A percentile compares a stretch with the other conserved stretches of the same genome.
These are phyloP conservation scores for Chamaecyparis obtusa DNA, from an alignment of 75 land plant genomes.

Conservation along the genomic window DNA sequence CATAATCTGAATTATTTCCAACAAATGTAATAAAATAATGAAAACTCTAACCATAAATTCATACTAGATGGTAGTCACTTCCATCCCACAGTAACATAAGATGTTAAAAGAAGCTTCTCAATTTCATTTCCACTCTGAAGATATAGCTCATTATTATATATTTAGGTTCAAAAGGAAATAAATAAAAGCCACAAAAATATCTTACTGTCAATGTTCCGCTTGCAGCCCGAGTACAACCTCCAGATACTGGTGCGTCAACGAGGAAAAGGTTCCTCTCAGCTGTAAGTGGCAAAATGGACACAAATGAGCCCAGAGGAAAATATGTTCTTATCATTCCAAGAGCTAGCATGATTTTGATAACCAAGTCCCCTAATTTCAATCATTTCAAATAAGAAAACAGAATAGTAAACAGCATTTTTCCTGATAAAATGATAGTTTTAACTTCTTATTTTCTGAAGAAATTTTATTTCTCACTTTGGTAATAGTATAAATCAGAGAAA, in stretches of 20 bases:
- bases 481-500: not conserved
- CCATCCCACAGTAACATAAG: slow-evolving; percentile 1
- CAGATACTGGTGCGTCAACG: slow-evolving; percentile 57
- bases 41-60: not conserved
- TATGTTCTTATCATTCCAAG: not conserved
- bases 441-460: not conserved
- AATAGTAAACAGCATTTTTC: not conserved
- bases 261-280: slow-evolving; percentile 22
- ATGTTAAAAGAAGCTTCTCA: not conserved
- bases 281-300: slow-evolving; percentile 10
- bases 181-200: not conserved
- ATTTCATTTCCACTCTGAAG: not conserved
- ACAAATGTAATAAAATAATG: not conserved
- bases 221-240: slow-evolving; percentile 43
- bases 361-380: not conserved
- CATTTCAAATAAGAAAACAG: not conserved
- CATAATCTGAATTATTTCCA: slow-evolving; percentile 35
- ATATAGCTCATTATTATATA: not conserved
- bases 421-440: not conserved
- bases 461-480: not conserved
- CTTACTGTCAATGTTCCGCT: slow-evolving; percentile 64
- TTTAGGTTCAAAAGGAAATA: not conserved
- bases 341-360: not conserved
- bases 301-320: not conserved
- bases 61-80: not conserved